Conservation (phyloP, 306 rosid genomes). For the Castanea mollissima region DNA sequence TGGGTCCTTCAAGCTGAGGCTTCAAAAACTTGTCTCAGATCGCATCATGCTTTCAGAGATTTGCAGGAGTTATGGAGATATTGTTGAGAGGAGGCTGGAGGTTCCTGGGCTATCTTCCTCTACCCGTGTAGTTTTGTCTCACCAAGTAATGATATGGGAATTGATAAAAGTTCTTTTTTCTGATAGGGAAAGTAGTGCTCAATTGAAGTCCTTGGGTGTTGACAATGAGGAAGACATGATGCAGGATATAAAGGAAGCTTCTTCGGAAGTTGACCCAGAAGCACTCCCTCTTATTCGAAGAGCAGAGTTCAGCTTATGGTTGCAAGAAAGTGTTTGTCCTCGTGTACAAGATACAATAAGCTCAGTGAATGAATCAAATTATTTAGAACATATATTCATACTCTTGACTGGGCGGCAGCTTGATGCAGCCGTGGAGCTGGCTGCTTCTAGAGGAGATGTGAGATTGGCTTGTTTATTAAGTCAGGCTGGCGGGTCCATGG, state of each 20-base stretch:
- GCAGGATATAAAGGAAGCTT: slow-evolving; percentile 71
- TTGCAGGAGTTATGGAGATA: slow-evolving; percentile 73
- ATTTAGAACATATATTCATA: slow-evolving; percentile 71
- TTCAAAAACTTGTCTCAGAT: slow-evolving; percentile 68
- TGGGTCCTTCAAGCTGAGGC: slow-evolving; percentile 69
- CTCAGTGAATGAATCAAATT: slow-evolving; percentile 65
- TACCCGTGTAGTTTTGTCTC: slow-evolving; percentile 58
- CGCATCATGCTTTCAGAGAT: slow-evolving; percentile 65
- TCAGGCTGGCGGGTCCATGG: slow-evolving; percentile 89
- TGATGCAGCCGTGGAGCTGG: slow-evolving; percentile 79
- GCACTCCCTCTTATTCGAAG: slow-evolving; percentile 87
- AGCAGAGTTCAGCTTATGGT: slow-evolving; percentile 96
- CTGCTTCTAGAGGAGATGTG: slow-evolving; percentile 86
- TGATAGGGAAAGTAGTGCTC: slow-evolving; percentile 54
- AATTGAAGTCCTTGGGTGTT: slow-evolving; percentile 50
- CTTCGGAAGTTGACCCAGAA: slow-evolving; percentile 66
- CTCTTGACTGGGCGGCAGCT: slow-evolving; percentile 82
- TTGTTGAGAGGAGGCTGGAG: slow-evolving; percentile 71
- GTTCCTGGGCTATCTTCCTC: slow-evolving; percentile 71
- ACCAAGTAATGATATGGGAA: slow-evolving; percentile 95
- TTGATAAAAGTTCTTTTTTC: slow-evolving; percentile 89
- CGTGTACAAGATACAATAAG: slow-evolving; percentile 75
- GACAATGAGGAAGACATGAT: slow-evolving; percentile 93
- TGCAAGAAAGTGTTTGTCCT: slow-evolving; percentile 85
- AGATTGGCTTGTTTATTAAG: slow-evolving; percentile 87